phyloP scores from a whole-genome alignment of 208 protist species.

The Acanthamoeba sp. region DNA sequence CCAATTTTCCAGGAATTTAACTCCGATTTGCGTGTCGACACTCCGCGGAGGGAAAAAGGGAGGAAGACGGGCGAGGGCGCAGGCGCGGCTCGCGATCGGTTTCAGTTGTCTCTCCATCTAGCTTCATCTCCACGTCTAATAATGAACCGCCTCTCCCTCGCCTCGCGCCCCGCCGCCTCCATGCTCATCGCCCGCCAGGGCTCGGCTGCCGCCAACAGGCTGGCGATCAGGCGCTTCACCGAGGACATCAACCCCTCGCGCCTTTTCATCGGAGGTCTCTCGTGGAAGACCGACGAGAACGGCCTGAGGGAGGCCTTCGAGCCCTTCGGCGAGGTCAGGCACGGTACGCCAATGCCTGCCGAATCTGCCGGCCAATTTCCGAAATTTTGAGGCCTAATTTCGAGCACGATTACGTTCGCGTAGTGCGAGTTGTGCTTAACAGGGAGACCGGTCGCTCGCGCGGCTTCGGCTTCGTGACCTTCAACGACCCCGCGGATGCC shows the following conservation, averaged over 20 bases:
- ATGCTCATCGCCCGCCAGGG: neutral
- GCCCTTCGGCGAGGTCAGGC: neutral
- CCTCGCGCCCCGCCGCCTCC: neutral
- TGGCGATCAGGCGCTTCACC: constrained; percentile 1
- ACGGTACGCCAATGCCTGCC: neutral
- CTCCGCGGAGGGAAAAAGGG: neutral
- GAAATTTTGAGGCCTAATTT: neutral
- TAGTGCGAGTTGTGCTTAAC: constrained; percentile 62
- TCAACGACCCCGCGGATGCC: neutral
- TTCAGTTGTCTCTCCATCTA: neutral
- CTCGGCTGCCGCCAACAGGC: neutral
- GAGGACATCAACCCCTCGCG: constrained; percentile 30
- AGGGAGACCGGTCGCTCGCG: constrained; percentile 72
- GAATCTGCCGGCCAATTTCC: neutral
- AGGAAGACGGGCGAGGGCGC: neutral
- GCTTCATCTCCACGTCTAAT: neutral
- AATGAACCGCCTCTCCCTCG: constrained; percentile 9
- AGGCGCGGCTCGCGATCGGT: neutral
- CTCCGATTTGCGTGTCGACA: constrained; percentile 47
- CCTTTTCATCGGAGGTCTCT: constrained; percentile 44
- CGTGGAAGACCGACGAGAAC: constrained; percentile 37
- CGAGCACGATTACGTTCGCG: neutral
- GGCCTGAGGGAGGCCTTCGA: constrained; percentile 7
- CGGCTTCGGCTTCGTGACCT: constrained; percentile 73
- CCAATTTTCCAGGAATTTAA: constrained; percentile 3